Conservation (phyloP, 768 basidiomycete species). For the Rhizopogon sp. region DNA sequence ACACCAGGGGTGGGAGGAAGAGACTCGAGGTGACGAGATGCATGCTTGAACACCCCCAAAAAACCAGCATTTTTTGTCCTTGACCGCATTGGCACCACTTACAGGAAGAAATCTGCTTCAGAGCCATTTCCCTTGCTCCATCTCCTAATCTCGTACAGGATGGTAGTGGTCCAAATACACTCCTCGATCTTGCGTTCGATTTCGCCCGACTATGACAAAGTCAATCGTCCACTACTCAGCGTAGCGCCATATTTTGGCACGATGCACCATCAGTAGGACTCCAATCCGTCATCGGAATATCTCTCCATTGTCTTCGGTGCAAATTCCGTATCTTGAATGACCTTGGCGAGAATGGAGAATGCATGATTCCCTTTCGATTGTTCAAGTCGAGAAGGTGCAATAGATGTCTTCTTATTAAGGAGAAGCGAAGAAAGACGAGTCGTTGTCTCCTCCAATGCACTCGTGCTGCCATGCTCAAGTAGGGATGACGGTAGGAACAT, state of each 20-base stretch:
- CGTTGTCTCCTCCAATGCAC: neutral
- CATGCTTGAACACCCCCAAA: constrained; percentile 33
- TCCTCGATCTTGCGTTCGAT: constrained; percentile 51
- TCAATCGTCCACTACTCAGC: constrained; percentile 37
- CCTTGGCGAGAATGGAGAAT: too few species aligned
- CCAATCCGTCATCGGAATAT: too few species aligned
- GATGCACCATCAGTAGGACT: too few species aligned
- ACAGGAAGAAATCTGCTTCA: constrained; percentile 56
- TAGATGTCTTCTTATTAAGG: neutral
- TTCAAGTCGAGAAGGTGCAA: too few species aligned
- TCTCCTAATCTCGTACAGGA: constrained; percentile 51
- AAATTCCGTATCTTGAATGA: too few species aligned
- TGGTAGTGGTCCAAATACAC: constrained; percentile 42
- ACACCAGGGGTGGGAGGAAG: constrained; percentile 44
- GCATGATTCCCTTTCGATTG: too few species aligned
- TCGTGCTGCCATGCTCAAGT: neutral
- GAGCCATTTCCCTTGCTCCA: constrained; percentile 43
- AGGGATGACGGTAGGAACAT: neutral
- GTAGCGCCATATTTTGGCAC: constrained; percentile 12
- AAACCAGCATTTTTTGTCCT: neutral
- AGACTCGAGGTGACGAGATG: constrained; percentile 59
- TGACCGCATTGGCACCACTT: constrained; percentile 19
- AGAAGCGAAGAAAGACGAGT: neutral
- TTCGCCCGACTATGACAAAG: constrained; percentile 21
- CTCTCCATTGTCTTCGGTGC: too few species aligned